Base-by-base conservation (phyloP, 495 filamentous ascomycete species). In the Penicillium taxi region DNA sequence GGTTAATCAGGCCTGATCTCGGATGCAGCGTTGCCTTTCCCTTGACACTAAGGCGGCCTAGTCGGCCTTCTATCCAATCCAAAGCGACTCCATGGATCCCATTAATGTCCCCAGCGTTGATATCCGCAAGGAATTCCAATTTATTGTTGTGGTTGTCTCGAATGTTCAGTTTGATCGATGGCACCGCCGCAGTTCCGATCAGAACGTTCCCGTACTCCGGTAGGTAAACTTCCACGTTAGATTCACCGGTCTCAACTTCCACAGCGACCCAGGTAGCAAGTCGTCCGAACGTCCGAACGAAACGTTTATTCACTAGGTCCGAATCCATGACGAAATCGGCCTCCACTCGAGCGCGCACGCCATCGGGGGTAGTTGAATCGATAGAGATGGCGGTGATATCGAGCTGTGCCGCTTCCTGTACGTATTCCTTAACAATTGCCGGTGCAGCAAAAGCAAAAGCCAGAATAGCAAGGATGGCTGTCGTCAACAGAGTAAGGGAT, bases 311-410 rank as follows among this genome's bases (percentile, higher is more conserved):
- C 7, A 95, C 85, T 24, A 80, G 77, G 26, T 65, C 67, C 0
- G 80, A 84, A 52, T 96, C 86, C 30, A 98, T 73, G 9, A 66
- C 63, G 39, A 96, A 84, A 12, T 82, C 78, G 1, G 84, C 89
- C 47, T 84, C 77, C 18, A 98, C 67, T 40, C 86, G 79, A 34
- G 82, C 81, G 29, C 67, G 74, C 8, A 94, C 74, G 1, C 91
- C 93, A 34, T 75, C 68, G 5, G 71, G 42, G 0, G 89, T 96
- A 34, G 93, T 81, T 5, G 78, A 84, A 29, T 89, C 81, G 35
- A 98, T 75, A 1, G 86, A 86, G 5, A 98, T 63, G 50, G 78
- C 78, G 2, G 78, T 84, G 0, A 91, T 81, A 44, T 88, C 75
- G 45, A 96, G 75, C 4, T 88, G 75, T 14, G 80, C 67, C 4